These are phyloP conservation scores for Przewalskia tangutica DNA, from an alignment of 257 asterid species.

Conservation along the genomic window DNA sequence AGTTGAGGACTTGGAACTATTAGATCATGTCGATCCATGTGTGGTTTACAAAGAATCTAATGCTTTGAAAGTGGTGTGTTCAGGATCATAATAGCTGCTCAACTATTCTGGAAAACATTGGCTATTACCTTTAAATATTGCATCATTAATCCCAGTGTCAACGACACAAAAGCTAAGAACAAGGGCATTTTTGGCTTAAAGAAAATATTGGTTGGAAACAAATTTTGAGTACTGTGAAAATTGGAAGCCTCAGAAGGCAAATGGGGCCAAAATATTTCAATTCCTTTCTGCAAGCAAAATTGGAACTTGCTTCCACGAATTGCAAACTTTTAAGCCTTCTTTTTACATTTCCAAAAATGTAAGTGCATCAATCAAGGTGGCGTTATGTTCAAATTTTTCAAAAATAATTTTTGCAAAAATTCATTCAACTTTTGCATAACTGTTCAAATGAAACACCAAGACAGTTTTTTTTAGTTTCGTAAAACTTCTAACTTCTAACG, in stretches of 20 bases:
- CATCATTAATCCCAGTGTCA: neutral
- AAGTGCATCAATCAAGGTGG: neutral
- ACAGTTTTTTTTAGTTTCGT: no score
- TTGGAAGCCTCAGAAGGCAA: neutral
- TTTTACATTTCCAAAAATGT: neutral
- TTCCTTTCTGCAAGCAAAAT: slow-evolving; percentile 2
- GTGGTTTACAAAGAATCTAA: neutral
- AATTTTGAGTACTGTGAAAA: neutral
- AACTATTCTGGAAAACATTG: no score
- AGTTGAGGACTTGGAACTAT: neutral
- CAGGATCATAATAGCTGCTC: no score
- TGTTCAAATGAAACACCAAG: no score
- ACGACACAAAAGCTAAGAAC: neutral
- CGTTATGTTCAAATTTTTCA: neutral
- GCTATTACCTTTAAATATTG: neutral
- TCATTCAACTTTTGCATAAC: no score
- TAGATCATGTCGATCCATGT: neutral
- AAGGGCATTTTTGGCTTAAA: neutral
- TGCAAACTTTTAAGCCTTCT: neutral
- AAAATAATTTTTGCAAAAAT: neutral
- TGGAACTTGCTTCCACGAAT: slow-evolving; percentile 16
- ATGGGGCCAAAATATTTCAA: slow-evolving; percentile 7
- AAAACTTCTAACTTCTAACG: neutral
- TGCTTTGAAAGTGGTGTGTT: neutral
- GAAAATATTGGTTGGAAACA: neutral